Base-by-base conservation (phyloP, 345 rosid species). In the Geranium brycei region DNA sequence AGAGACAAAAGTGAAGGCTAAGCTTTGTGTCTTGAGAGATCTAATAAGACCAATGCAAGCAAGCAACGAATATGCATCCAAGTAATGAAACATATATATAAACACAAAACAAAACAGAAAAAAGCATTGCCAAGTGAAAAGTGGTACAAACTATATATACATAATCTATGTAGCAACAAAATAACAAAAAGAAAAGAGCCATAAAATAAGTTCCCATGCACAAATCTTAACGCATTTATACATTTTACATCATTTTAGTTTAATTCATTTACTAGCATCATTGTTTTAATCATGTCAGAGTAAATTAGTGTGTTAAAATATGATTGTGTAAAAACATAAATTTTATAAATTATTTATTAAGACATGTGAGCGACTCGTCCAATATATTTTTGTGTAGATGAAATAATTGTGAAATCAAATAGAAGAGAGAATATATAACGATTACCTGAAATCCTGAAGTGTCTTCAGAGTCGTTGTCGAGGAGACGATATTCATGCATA, bases 401-500 rank as follows among this genome's bases (percentile, higher is more conserved):
- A 23, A 23, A 23, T 23, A 23, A 23, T 23, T 23, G 28, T 1
- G 28, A 23, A 23, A 23, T n/a, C n/a, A n/a, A n/a, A n/a, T n/a
- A n/a, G n/a, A n/a, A n/a, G n/a, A n/a, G n/a, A n/a, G n/a, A n/a
- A n/a, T n/a, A n/a, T n/a, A n/a, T n/a, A n/a, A n/a, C n/a, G n/a
- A 68, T 73, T 71, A 88, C 97, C 96, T 91, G 97, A 57, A 91
- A 81, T 2, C 84, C 87, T 7, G 87, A 78, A 55, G 80, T 72
- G 60, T 91, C 97, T 1, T 88, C 96, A 17, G 74, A 86, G 40
- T 91, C 95, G 40, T 87, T 91, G 64, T 91, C 97, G 31, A 86
- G 88, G 4, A 91, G 95, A 59, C 96, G 90, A 73, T 91, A 91
- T 64, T 91, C 97, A 60, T 91, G 97, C 97, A 91, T 91, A 0